Evolutionary conservation across 352 stramenopile genomes (phyloP).

Genomic region (Lagenidium sp.): DNA sequence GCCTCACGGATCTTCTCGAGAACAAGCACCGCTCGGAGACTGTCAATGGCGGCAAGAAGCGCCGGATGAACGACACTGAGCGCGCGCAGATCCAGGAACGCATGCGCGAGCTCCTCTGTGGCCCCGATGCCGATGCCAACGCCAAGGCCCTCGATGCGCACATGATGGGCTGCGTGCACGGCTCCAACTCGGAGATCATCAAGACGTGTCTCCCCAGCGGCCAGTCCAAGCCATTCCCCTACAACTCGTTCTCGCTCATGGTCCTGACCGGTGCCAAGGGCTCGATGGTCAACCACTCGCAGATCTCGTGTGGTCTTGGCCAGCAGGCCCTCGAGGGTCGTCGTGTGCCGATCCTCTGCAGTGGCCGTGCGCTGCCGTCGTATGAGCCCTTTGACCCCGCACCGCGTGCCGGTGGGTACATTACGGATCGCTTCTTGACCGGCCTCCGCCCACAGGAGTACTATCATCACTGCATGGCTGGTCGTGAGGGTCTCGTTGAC

Average conservation of each 20-base stretch:
- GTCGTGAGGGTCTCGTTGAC: slow-evolving; percentile 97
- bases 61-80: slow-evolving; percentile 80
- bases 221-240: slow-evolving; percentile 96
- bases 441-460: slow-evolving; percentile 97
- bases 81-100: slow-evolving; percentile 57
- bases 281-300: slow-evolving; percentile 99
- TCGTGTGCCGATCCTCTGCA: slow-evolving; percentile 97
- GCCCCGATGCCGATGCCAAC: slow-evolving; percentile 61
- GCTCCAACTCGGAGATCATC: slow-evolving; percentile 96
- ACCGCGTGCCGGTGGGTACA: slow-evolving; percentile 97
- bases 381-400: slow-evolving; percentile 98
- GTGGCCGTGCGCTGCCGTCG: slow-evolving; percentile 96
- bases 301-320: slow-evolving; percentile 97
- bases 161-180: slow-evolving; percentile 87
- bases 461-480: slow-evolving; percentile 99
- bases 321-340: slow-evolving; percentile 99
- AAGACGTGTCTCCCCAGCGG: slow-evolving; percentile 98
- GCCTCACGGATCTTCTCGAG: slow-evolving; percentile 55
- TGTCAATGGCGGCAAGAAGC: slow-evolving; percentile 40
- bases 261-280: slow-evolving; percentile 99
- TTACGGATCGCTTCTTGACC: slow-evolving; percentile 99
- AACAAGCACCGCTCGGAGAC: slow-evolving; percentile 39
- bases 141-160: slow-evolving; percentile 78
- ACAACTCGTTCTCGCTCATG: slow-evolving; percentile 99
- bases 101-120: slow-evolving; percentile 69